phyloP scores from a whole-genome alignment of 805 yeast species.

The Priceomyces melissophilus region DNA sequence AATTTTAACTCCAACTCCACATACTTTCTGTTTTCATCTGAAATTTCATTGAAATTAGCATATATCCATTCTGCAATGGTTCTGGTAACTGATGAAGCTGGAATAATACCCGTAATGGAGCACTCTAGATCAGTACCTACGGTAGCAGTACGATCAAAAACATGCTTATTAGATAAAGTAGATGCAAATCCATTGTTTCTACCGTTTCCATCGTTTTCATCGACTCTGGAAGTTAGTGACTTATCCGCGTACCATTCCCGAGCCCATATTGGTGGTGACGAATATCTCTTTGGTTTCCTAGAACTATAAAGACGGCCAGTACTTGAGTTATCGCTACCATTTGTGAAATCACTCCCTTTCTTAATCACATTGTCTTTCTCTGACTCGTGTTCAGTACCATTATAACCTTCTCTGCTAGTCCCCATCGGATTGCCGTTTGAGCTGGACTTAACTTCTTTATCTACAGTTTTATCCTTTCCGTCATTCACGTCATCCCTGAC shows the following conservation, averaged over 20 bases:
- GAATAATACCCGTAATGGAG: conserved; percentile 70
- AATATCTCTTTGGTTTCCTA: conserved; percentile 58
- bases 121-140: conserved; percentile 39
- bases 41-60: conserved; percentile 69
- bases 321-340: not conserved
- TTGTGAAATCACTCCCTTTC: not conserved
- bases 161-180: conserved; percentile 20
- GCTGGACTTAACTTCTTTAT: not conserved
- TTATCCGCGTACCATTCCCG: conserved; percentile 59
- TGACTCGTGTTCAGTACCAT: too few relatives aligned
- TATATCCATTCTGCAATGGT: conserved; percentile 87
- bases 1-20: conserved; percentile 74
- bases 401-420: too few relatives aligned
- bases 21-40: conserved; percentile 47
- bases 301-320: not conserved
- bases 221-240: not conserved
- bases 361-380: not conserved
- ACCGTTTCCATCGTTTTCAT: not conserved
- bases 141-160: conserved; percentile 29
- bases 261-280: conserved; percentile 79
- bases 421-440: not conserved
- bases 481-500: not conserved
- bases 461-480: not conserved
- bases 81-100: conserved; percentile 76
- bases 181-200: conserved; percentile 1